These are phyloP conservation scores for Voacanga thouarsii DNA, from an alignment of 257 asterid species.

Conservation along the genomic window DNA sequence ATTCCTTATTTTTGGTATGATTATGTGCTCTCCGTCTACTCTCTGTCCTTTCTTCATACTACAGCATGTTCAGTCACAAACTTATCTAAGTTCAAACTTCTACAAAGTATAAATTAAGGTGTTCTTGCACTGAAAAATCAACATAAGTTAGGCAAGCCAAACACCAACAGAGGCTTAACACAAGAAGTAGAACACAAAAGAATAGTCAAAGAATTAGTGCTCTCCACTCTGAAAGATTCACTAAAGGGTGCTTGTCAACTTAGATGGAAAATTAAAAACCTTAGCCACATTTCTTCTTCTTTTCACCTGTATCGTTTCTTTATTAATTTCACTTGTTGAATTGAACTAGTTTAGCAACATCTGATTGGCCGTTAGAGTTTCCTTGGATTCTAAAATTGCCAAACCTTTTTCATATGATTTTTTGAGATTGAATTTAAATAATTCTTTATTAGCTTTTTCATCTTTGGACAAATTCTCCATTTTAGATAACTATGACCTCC, in stretches of 20 bases:
- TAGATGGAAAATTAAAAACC: not conserved
- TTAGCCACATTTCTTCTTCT: no score
- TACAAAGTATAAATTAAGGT: not conserved
- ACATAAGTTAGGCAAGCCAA: not conserved
- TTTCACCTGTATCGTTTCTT: no score
- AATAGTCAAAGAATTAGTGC: not conserved
- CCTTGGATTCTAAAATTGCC: slow-evolving; percentile 27
- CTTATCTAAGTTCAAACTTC: not conserved
- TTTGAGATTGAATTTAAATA: slow-evolving; percentile 30
- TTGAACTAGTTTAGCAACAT: slow-evolving; percentile 42
- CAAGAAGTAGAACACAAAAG: not conserved
- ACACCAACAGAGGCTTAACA: not conserved
- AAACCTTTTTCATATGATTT: slow-evolving; percentile 10
- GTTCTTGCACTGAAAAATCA: not conserved
- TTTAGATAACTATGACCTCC: not conserved
- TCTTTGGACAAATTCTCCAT: slow-evolving; percentile 16
- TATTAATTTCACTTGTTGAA: slow-evolving; percentile 30
- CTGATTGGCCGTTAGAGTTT: slow-evolving; percentile 28
- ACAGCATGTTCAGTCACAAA: not conserved
- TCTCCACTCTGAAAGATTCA: not conserved
- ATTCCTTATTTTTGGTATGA: no score
- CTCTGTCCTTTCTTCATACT: not conserved
- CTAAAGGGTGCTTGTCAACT: not conserved
- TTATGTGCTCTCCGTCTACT: no score
- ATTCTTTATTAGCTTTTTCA: slow-evolving; percentile 4